Percentiles rank a stretch among this genome's conserved stretches.
Evolutionary conservation across 345 rosid genomes (phyloP).

Genomic region (Firmiana major): DNA sequence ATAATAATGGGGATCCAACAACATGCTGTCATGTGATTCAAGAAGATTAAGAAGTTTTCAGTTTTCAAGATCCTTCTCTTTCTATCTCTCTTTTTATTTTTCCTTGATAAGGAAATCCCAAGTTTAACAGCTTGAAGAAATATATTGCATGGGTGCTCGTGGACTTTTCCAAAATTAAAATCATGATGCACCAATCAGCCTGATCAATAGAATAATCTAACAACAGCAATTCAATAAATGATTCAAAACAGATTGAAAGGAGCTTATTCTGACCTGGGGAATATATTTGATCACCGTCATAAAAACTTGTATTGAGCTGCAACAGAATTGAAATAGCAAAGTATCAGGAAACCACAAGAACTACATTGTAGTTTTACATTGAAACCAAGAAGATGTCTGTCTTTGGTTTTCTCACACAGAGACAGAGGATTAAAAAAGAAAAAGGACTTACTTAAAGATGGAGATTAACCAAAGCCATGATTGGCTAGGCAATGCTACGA

Average conservation of each 20-base stretch:
- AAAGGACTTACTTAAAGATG: constrained; percentile 63
- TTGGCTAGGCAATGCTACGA: constrained; percentile 63
- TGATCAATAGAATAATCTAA: neutral
- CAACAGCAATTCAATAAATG: neutral
- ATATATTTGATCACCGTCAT: constrained; percentile 85
- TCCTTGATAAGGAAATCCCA: neutral
- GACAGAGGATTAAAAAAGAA: neutral
- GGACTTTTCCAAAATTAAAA: neutral
- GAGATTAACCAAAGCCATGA: constrained; percentile 89
- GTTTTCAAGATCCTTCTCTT: neutral
- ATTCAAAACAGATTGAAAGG: neutral
- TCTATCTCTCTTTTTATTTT: neutral
- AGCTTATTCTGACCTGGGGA: constrained; percentile 64
- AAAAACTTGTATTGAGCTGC: constrained; percentile 81
- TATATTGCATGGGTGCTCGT: neutral
- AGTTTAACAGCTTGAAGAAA: neutral
- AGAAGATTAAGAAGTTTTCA: neutral
- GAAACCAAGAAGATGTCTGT: neutral
- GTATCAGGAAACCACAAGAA: too few relatives aligned
- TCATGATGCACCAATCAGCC: constrained; percentile 2
- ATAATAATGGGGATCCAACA: neutral
- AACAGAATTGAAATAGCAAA: neutral
- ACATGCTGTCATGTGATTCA: neutral
- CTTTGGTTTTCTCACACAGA: neutral
- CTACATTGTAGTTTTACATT: neutral